A percentile compares a stretch with the other conserved stretches of the same genome.
Evolutionary conservation across 805 yeast genomes (phyloP).

Genomic region (Lachancea fermentati): DNA sequence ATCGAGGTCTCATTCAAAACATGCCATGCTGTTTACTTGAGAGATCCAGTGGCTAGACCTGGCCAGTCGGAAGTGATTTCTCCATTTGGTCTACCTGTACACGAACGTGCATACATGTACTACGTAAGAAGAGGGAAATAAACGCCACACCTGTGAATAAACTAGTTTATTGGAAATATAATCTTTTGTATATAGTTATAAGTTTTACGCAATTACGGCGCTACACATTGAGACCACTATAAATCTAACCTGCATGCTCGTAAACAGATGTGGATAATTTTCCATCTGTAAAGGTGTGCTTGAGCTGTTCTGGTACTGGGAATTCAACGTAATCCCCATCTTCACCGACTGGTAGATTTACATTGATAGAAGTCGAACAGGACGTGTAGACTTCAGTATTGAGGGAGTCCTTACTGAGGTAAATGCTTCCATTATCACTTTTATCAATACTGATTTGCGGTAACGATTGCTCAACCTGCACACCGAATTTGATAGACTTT

Average conservation of each 20-base stretch:
- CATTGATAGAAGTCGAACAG: constrained; percentile 76
- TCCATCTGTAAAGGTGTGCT: constrained; percentile 61
- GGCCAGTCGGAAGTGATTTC: constrained; percentile 94
- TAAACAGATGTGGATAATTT: constrained; percentile 65
- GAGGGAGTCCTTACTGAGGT: constrained; percentile 66
- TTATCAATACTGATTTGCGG: constrained; percentile 87
- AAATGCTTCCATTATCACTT: constrained; percentile 78
- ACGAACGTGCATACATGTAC: constrained; percentile 93
- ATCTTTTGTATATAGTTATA: neutral
- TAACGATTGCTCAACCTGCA: constrained; percentile 76
- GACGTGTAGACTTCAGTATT: constrained; percentile 77
- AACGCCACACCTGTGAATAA: constrained; percentile 2
- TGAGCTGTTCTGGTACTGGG: constrained; percentile 88
- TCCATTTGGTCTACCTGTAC: constrained; percentile 76
- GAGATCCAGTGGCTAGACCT: constrained; percentile 96
- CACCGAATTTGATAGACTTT: constrained; percentile 71
- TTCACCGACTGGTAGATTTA: constrained; percentile 71
- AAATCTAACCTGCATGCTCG: constrained; percentile 71
- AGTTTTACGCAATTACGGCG: constrained; percentile 3
- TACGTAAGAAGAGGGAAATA: constrained; percentile 67
- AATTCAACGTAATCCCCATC: constrained; percentile 71
- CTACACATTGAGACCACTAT: constrained; percentile 14
- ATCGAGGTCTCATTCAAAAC: constrained; percentile 84
- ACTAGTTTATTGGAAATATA: neutral
- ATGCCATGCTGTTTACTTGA: constrained; percentile 92